These are phyloP conservation scores for Marasmius sp. DNA, from an alignment of 1,284 basidiomycete genomes.

Conservation along the genomic window DNA sequence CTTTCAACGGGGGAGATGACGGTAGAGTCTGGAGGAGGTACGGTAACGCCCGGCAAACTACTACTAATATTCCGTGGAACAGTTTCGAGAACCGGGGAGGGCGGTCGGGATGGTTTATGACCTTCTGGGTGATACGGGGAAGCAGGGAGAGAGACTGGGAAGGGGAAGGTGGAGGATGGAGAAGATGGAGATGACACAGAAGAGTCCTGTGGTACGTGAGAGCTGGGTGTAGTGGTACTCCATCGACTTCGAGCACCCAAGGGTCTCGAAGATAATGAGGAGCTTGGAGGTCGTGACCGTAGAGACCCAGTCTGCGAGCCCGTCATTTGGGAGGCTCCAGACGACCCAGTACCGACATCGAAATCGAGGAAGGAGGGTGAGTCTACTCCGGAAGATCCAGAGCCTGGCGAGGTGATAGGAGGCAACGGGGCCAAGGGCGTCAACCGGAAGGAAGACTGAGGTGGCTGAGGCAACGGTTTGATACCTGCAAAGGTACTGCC, in stretches of 20 bases:
- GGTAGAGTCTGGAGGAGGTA: slow-evolving; percentile 10
- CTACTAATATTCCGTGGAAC: not conserved
- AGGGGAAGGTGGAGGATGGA: slow-evolving; percentile 34
- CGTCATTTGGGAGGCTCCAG: slow-evolving; percentile 39
- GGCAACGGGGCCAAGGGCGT: slow-evolving; percentile 28
- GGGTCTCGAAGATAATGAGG: not conserved
- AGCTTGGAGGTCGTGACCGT: not conserved
- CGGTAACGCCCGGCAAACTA: not conserved
- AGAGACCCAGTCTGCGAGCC: slow-evolving; percentile 29
- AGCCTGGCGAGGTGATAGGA: slow-evolving; percentile 24
- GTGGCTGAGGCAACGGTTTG: slow-evolving; percentile 5
- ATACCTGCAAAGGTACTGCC: not conserved
- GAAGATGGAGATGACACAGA: slow-evolving; percentile 25
- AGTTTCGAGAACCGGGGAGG: slow-evolving; percentile 12
- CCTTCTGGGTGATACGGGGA: slow-evolving; percentile 35
- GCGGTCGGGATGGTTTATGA: slow-evolving; percentile 16
- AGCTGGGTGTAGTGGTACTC: slow-evolving; percentile 35
- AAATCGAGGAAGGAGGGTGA: slow-evolving; percentile 61
- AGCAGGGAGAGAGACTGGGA: slow-evolving; percentile 41
- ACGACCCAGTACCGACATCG: slow-evolving; percentile 33
- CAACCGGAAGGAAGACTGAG: slow-evolving; percentile 23
- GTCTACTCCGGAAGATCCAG: slow-evolving; percentile 8
- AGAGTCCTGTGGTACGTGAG: slow-evolving; percentile 19
- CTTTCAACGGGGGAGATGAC: slow-evolving; percentile 62
- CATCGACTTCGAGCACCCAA: slow-evolving; percentile 25